Evolutionary conservation across 495 filamentous ascomycete genomes (phyloP).

Genomic region (Tuber umbilicatum): DNA sequence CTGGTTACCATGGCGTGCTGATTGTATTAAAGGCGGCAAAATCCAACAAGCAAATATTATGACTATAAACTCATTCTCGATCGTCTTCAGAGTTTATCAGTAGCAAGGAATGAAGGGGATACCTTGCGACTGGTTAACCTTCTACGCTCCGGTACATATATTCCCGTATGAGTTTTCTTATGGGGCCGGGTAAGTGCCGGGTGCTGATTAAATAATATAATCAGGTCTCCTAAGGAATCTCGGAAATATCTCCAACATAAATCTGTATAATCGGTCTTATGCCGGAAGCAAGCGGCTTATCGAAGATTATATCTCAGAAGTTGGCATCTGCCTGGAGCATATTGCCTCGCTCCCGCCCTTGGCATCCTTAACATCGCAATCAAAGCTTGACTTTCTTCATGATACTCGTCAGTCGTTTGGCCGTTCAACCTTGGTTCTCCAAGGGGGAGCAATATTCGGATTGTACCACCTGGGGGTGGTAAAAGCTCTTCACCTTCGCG

Average conservation of each 20-base stretch:
- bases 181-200: neutral
- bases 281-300: conserved; percentile 85
- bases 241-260: conserved; percentile 80
- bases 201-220: neutral
- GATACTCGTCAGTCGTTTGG: conserved; percentile 89
- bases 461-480: conserved; percentile 87
- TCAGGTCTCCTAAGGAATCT: conserved; percentile 78
- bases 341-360: conserved; percentile 63
- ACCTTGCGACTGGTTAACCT: conserved; percentile 68
- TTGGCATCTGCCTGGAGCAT: conserved; percentile 71
- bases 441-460: conserved; percentile 88
- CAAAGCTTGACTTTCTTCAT: conserved; percentile 79
- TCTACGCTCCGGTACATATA: conserved; percentile 54
- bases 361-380: conserved; percentile 65
- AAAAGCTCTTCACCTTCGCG: conserved; percentile 77
- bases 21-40: conserved; percentile 57
- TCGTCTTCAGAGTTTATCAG: conserved; percentile 63
- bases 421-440: conserved; percentile 73
- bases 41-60: conserved; percentile 73
- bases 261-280: conserved; percentile 77
- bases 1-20: neutral
- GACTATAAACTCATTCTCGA: conserved; percentile 82
- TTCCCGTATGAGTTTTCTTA: neutral
- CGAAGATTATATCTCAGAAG: conserved; percentile 81
- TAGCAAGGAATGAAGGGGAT: conserved; percentile 69